Base-by-base conservation (phyloP, 2,329 filamentous ascomycete species). In the Penicillium sp. region DNA sequence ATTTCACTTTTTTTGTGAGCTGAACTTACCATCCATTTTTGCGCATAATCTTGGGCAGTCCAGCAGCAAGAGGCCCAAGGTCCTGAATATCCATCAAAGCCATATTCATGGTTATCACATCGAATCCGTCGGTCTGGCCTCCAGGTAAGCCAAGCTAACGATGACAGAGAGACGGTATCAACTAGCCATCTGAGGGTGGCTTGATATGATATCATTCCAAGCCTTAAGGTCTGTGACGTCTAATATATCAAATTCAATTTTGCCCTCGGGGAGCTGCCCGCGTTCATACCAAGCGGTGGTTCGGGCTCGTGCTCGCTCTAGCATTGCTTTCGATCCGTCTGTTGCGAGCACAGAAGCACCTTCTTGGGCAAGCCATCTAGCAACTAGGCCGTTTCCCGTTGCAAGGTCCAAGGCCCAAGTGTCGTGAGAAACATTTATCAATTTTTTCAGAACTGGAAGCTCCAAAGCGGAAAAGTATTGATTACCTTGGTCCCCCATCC, bases 361-460 rank as follows among this genome's bases (percentile, higher is more conserved):
- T 19, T 68, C 55, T 9, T 61, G 61, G 1, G 71, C 73, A 14
- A 83, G 68, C 71, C 75, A 77, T 19, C 79, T 74, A 14, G 79
- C 77, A 16, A 75, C 74, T 23, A 82, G 71, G 21, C 79, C 79
- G 53, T 81, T 82, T 34, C 79, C 79, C 0, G 77, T 80, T 3
- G 79, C 77, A n/a, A 82, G 67, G 51, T 82, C 79, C 5, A 82
- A 69, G 0, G 76, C 76, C 6, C 63, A 63, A 10, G 42, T 4
- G 40, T 39, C 36, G 19, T 18, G 18, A 11, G 9, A 7, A 13
- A 39, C 10, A 23, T 23, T 39, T 11, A 77, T 63, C 24, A 81
- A 65, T 3, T 73, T 69, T 13, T 66, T 47, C 1, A 81, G 70
- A 2, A 64, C 67, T 0, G 79, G 79, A 26, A 75, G 67, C 48